Base-by-base conservation (phyloP, 1,284 basidiomycete species). In the Lignosus rhinocerotis region DNA sequence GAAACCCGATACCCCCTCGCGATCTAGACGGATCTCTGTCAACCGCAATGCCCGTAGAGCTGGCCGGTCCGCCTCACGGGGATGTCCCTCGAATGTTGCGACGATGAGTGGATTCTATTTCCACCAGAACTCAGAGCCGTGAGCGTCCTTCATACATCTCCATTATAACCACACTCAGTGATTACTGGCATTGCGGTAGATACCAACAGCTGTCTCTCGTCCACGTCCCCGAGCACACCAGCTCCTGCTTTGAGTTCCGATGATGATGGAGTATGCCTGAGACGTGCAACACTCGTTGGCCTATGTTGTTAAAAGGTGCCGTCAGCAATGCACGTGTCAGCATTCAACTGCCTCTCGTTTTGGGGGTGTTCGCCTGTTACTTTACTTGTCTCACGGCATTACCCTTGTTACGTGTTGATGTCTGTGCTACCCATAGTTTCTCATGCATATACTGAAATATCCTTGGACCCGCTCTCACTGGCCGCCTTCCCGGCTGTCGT, bases 41-140 rank as follows among this genome's bases (percentile, higher is more conserved):
- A 67, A 63, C 45, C 63, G 66, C 16, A 70, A 71, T 49, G 42
- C 55, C 48, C 63, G 68, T 55, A 60, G 67, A 56, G 34, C 61
- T 64, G 62, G 63, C 53, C 66, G 72, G 38, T 63, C 69, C 53
- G 41, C 66, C 55, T 64, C 71, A 21, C 68, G 69, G 36, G 64
- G 66, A 11, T 61, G 56, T 21, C 62, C 63, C 21, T 61, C 69
- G 4, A 69, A 65, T 36, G 79, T 81, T 56, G 88, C 88, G 16
- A 87, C 84, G 45, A 94, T 94, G 90, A 88, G 83, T 63, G 92
- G 93, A 30, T 96, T 93, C 75, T 98, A 97, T 76, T 97, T 92
- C 76, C 95, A 97, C 76, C 71, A 72, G 63, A 70, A 71, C 54
- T 72, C 71, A 30, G 69, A 72, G 52, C 70, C 70, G 71, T 71